Percentiles rank a stretch among this genome's conserved stretches.
phyloP scores from a whole-genome alignment of 2,329 filamentous ascomycete genomes.

The Colletotrichum tabaci region DNA sequence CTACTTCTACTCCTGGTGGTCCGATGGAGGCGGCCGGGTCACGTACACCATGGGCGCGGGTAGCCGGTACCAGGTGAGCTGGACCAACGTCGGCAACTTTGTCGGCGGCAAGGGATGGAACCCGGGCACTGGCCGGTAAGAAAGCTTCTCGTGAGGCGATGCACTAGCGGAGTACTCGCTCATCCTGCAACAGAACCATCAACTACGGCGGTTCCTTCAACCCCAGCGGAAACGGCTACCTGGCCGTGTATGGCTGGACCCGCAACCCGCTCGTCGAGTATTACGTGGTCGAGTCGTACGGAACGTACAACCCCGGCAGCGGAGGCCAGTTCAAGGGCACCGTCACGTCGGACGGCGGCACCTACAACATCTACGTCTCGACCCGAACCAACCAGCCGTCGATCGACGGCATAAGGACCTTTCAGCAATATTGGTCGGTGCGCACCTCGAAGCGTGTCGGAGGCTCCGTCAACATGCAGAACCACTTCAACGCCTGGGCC shows the following conservation, averaged over 20 bases:
- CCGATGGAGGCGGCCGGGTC: slow-evolving; percentile 55
- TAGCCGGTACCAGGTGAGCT: slow-evolving; percentile 61
- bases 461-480: slow-evolving; percentile 65
- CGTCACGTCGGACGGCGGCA: slow-evolving; percentile 52
- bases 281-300: slow-evolving; percentile 60
- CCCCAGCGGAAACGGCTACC: slow-evolving; percentile 57
- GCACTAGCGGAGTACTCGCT: not conserved
- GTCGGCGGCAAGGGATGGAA: slow-evolving; percentile 73
- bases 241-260: slow-evolving; percentile 62
- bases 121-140: slow-evolving; percentile 59
- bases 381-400: slow-evolving; percentile 58
- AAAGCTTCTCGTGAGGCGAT: not conserved
- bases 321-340: slow-evolving; percentile 52
- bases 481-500: slow-evolving; percentile 69
- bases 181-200: slow-evolving; percentile 35
- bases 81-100: slow-evolving; percentile 65
- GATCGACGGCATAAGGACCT: slow-evolving; percentile 63
- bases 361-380: slow-evolving; percentile 55
- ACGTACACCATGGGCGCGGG: slow-evolving; percentile 60
- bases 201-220: slow-evolving; percentile 50
- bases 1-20: slow-evolving; percentile 63
- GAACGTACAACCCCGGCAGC: slow-evolving; percentile 58
- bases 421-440: slow-evolving; percentile 68
- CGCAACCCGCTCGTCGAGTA: slow-evolving; percentile 56
- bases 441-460: slow-evolving; percentile 61